A percentile compares a stretch with the other conserved stretches of the same genome.
Evolutionary conservation across 192 early-diverging fungal species (phyloP).

Genomic region (Phlyctochytrium arcticum): DNA sequence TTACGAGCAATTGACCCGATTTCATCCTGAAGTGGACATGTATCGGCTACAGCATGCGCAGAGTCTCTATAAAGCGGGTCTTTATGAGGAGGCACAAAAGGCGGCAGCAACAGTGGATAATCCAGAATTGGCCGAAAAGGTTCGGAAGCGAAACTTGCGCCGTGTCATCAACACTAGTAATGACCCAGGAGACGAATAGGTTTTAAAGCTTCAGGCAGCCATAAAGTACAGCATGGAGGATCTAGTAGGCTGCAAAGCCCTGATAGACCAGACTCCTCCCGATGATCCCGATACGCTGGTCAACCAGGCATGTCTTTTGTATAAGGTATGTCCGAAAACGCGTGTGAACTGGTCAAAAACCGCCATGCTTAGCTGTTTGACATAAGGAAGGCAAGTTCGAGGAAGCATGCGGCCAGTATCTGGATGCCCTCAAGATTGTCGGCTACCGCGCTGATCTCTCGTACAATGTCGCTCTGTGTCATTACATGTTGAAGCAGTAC

Average conservation of each 20-base stretch:
- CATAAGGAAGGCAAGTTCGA: slow-evolving; percentile 57
- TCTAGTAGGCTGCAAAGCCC: slow-evolving; percentile 46
- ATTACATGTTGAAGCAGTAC: slow-evolving; percentile 53
- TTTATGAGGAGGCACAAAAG: slow-evolving; percentile 49
- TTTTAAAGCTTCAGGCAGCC: slow-evolving; percentile 55
- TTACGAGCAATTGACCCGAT: slow-evolving; percentile 53
- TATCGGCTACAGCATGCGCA: slow-evolving; percentile 59
- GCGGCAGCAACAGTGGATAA: slow-evolving; percentile 44
- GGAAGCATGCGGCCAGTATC: slow-evolving; percentile 47
- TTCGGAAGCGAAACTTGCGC: background rate
- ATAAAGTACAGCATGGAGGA: slow-evolving; percentile 60
- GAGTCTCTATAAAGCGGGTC: slow-evolving; percentile 51
- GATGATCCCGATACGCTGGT: slow-evolving; percentile 54
- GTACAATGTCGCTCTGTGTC: slow-evolving; percentile 55
- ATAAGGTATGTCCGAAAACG: slow-evolving; percentile 36
- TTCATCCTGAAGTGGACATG: slow-evolving; percentile 44
- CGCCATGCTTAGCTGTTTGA: background rate
- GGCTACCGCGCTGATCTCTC: slow-evolving; percentile 54
- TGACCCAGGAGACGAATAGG: slow-evolving; percentile 14
- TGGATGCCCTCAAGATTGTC: slow-evolving; percentile 46
- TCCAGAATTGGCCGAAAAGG: slow-evolving; percentile 42
- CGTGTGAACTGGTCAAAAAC: background rate
- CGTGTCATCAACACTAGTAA: background rate
- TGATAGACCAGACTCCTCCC: slow-evolving; percentile 47
- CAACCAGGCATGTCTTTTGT: slow-evolving; percentile 54